Evolutionary conservation across 208 protist species (phyloP).

Genomic region (Endotrypanum monterogeii): DNA sequence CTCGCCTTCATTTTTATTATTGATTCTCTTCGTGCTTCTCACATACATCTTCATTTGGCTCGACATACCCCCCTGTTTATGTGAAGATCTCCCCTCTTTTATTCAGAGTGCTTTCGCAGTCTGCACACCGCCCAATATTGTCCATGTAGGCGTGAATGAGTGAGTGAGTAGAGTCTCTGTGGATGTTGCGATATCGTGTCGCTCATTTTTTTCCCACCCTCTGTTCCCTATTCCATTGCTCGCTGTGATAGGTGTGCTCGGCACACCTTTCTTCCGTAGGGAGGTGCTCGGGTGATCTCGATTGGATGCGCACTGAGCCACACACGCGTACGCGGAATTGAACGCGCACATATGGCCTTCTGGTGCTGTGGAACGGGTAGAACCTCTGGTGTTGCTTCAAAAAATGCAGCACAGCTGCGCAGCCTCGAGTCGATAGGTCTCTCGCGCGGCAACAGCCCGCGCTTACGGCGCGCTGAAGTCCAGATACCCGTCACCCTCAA

Average conservation of each 20-base stretch:
- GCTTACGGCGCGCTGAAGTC: slow-evolving; percentile 29
- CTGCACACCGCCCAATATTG: too few relatives aligned
- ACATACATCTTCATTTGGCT: too few relatives aligned
- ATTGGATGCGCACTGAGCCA: neutral
- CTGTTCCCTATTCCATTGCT: too few relatives aligned
- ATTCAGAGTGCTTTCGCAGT: too few relatives aligned
- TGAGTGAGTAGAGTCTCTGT: too few relatives aligned
- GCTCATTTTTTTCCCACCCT: too few relatives aligned
- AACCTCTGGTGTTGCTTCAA: slow-evolving; percentile 18
- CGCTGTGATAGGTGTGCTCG: neutral
- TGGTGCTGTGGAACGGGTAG: slow-evolving; percentile 54
- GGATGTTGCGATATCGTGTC: too few relatives aligned
- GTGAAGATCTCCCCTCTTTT: too few relatives aligned
- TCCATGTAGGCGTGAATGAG: too few relatives aligned
- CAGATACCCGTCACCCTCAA: slow-evolving; percentile 73
- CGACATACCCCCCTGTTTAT: too few relatives aligned
- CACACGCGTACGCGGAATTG: slow-evolving; percentile 4
- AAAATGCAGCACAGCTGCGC: slow-evolving; percentile 28
- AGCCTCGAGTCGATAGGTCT: slow-evolving; percentile 37
- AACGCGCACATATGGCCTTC: slow-evolving; percentile 31
- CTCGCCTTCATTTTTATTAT: too few relatives aligned
- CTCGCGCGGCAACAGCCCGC: slow-evolving; percentile 43
- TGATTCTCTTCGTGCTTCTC: too few relatives aligned
- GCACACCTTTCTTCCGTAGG: neutral
- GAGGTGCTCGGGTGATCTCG: neutral